Evolutionary conservation across 2,329 filamentous ascomycete genomes (phyloP).

Genomic region (Neonectria sp.): DNA sequence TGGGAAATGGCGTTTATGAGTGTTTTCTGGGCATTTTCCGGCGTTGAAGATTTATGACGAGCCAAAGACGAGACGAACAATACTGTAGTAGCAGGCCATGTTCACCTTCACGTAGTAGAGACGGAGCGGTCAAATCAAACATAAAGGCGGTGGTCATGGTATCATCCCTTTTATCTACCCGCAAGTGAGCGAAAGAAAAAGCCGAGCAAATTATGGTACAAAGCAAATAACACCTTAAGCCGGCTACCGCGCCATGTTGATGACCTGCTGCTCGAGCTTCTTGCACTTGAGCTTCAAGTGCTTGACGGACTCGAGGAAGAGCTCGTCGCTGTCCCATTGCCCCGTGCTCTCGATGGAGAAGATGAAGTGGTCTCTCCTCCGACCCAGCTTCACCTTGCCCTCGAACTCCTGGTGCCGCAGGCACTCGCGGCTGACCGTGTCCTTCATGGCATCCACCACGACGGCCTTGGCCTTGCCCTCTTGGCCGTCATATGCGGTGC

Average conservation of each 20-base stretch:
- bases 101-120: constrained; percentile 40
- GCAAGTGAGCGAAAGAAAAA: constrained; percentile 41
- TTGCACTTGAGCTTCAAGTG: constrained; percentile 88
- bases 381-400: constrained; percentile 93
- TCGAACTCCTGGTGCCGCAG: constrained; percentile 94
- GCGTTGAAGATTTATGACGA: constrained; percentile 46
- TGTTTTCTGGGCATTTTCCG: constrained; percentile 43
- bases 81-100: constrained; percentile 49
- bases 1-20: constrained; percentile 34
- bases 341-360: constrained; percentile 96
- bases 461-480: constrained; percentile 90
- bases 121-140: constrained; percentile 19
- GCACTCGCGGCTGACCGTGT: constrained; percentile 95
- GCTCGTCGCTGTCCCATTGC: constrained; percentile 92
- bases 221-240: constrained; percentile 36
- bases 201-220: constrained; percentile 42
- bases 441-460: constrained; percentile 89
- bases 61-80: constrained; percentile 23
- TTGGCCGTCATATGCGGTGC: constrained; percentile 79
- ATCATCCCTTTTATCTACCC: constrained; percentile 54
- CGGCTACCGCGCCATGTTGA: constrained; percentile 71
- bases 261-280: constrained; percentile 79
- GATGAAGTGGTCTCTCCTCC: constrained; percentile 96
- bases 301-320: constrained; percentile 92
- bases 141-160: constrained; percentile 50